A percentile compares a stretch with the other conserved stretches of the same genome.
Conservation (phyloP, 192 early-diverging fungal genomes). For the Oehlia diaphana region DNA sequence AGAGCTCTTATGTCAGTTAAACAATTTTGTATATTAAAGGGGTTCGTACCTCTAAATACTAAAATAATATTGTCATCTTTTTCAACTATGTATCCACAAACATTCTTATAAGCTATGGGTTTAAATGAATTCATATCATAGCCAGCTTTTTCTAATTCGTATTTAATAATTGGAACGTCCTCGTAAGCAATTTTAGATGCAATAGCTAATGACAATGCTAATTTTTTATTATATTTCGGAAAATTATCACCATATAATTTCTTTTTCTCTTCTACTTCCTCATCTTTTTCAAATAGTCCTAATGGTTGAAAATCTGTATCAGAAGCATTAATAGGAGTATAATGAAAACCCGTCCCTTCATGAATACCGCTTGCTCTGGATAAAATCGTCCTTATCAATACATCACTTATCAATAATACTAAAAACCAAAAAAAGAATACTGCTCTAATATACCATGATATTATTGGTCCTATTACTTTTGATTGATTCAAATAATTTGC, state of each 20-base stretch:
- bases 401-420: background rate
- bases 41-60: conserved; percentile 58
- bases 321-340: conserved; percentile 39
- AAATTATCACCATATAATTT: conserved; percentile 21
- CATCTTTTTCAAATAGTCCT: conserved; percentile 38
- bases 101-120: conserved; percentile 55
- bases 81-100: conserved; percentile 52
- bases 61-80: conserved; percentile 55
- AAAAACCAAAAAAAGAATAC: background rate
- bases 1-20: conserved; percentile 51
- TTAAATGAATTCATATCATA: conserved; percentile 54
- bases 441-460: background rate
- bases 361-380: conserved; percentile 26
- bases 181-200: conserved; percentile 54
- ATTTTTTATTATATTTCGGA: conserved; percentile 46
- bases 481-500: background rate
- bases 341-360: conserved; percentile 37
- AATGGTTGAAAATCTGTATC: conserved; percentile 43
- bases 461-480: background rate
- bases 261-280: conserved; percentile 35
- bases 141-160: conserved; percentile 49
- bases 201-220: conserved; percentile 52
- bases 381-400: background rate
- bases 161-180: conserved; percentile 50
- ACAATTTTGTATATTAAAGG: conserved; percentile 57